Evolutionary conservation across 73 alveolate species (phyloP), one percentile per base, ranked within the genome.

Genomic region (Urostyla sp.): DNA sequence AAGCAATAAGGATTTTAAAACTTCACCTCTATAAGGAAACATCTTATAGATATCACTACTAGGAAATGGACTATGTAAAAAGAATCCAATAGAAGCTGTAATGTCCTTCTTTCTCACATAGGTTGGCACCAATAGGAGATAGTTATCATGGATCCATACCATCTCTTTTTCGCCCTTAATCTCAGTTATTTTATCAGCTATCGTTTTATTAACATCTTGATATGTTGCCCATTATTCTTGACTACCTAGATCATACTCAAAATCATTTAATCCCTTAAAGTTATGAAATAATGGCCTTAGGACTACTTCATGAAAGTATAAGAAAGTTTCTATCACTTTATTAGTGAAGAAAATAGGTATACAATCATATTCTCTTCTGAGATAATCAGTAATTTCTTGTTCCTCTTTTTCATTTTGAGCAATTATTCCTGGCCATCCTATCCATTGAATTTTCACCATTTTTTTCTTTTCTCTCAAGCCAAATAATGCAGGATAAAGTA

Each of bases 11-110:
- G 90, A 48, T 37, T 83, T 86, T 37, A 87, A 38, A 28, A 87
- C 72, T 23, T 66, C 88, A 30, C 81, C 83, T 74, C 95, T 51
- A 53, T 58, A 67, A n/a, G 91, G 95, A 35, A 83, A 72, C 75
- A 83, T 63, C 40, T 88, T 67, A 44, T 51, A 73, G 24, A 87
- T 57, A 43, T 87, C 95, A 28, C 84, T 46, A 45, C 83, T 49
- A 15, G 95, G 95, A 50, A 87, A 72, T 11, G 95, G 95, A 23
- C 72, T 52, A 35, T 87, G 95, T 72, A 87, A 44, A 20, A 66
- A 83, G 59, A 87, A 59, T 18, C 92, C 95, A 40, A 87, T 81
- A 31, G 73, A 38, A 24, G 82, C 67, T n/a, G 60, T 63, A 0
- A 56, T 50, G 32, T 83, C 78, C 26, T 44, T 72, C 53, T 66